Evolutionary conservation across 805 yeast genomes (phyloP).

Genomic region (Monosporozyma aquatica): DNA sequence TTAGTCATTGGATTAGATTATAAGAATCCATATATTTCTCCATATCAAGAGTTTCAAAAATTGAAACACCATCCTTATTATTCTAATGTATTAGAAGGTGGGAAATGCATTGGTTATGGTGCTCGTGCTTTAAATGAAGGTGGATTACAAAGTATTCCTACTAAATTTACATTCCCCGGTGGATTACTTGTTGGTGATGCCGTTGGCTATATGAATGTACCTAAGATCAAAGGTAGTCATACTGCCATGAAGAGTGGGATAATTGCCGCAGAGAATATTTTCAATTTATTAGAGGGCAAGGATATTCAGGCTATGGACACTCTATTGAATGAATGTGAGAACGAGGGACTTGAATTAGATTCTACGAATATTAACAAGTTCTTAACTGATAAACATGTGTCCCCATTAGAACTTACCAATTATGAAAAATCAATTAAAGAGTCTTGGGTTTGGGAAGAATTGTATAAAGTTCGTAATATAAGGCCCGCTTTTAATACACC

Average conservation of each 20-base stretch:
- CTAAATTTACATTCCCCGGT: constrained; percentile 80
- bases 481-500: constrained; percentile 82
- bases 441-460: constrained; percentile 84
- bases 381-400: background rate
- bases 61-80: constrained; percentile 90
- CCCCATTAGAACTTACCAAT: constrained; percentile 37
- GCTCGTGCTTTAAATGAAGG: constrained; percentile 98
- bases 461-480: constrained; percentile 76
- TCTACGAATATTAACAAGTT: background rate
- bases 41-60: constrained; percentile 90
- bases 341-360: background rate
- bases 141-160: constrained; percentile 86
- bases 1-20: constrained; percentile 93
- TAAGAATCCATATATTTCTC: constrained; percentile 88
- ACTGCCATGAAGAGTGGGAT: constrained; percentile 95
- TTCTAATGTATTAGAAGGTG: constrained; percentile 64
- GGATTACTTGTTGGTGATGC: constrained; percentile 91
- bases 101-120: constrained; percentile 87
- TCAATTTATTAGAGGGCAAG: background rate
- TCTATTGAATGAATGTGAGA: background rate
- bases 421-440: constrained; percentile 58
- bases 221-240: constrained; percentile 95
- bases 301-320: background rate
- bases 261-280: constrained; percentile 85
- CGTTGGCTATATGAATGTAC: constrained; percentile 96